Base-by-base conservation (phyloP, 345 rosid species). In the Limnanthes douglasii region DNA sequence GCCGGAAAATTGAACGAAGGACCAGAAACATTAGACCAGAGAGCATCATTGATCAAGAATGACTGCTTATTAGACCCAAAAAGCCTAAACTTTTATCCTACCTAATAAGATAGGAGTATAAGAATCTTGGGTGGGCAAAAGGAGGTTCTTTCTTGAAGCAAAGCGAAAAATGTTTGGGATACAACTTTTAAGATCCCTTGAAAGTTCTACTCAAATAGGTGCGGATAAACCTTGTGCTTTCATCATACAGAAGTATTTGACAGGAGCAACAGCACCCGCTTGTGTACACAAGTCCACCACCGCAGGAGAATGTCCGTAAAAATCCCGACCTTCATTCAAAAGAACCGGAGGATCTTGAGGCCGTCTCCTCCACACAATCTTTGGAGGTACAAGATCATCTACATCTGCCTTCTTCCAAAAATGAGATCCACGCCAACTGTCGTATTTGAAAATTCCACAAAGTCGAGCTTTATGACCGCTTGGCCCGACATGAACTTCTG, bases 231-330 rank as follows among this genome's bases (percentile, higher is more conserved):
- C 94, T 25, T 63, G 58, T 10, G 43, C 42, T 66, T 90, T 90
- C 86, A 90, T 79, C 75, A 68, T 53, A 30, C 75, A 54, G 11
- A 11, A 42, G 56, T 84, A 84, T 51, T 66, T 70, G 8, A 29
- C 31, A 16, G 82, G 81, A 50, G 56, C 35, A 46, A 64, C 12
- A 10, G 65, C 79, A 51, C 98, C 94, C 8, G 94, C 85, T 53
- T 68, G 59, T 25, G 62, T 58, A 48, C 95, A 90, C 22, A 90
- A 56, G 53, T 75, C 83, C 43, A 84, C 75, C 4, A 77, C 62
- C 0, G 86, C 84, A 2, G 94, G 98, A 18, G 90, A 81, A 41
- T 70, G 98, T 26, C 98, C 98, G 33, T 79, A 90, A 57, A 56
- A 84, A 15, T 45, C 51, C 32, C 81, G 46, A 16, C 84, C 69